Evolutionary conservation across 1,139 yeast genomes (phyloP).

Genomic region (Wickerhamiella pararugosa): DNA sequence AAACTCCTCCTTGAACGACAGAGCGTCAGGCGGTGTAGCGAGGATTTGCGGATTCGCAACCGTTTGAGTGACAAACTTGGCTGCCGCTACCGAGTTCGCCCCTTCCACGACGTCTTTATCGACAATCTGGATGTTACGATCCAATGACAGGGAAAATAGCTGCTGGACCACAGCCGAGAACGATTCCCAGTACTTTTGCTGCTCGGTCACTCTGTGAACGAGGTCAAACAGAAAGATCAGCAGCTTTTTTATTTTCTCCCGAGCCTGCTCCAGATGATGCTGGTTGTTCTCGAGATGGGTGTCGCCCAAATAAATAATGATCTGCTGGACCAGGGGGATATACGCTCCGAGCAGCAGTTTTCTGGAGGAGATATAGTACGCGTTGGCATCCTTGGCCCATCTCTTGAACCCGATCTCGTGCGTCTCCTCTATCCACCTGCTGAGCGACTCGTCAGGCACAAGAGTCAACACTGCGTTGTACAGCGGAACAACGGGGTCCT

Average conservation of each 20-base stretch:
- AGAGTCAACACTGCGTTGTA: conserved; percentile 1
- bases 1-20: neutral
- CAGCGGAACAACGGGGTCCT: neutral
- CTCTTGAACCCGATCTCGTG: conserved; percentile 16
- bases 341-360: conserved; percentile 1
- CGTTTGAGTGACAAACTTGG: neutral
- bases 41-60: conserved; percentile 1
- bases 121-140: conserved; percentile 2
- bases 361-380: conserved; percentile 6
- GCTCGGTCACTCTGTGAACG: neutral
- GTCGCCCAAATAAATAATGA: conserved; percentile 6
- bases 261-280: neutral
- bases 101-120: neutral
- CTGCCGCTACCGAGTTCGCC: conserved; percentile 2
- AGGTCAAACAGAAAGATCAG: neutral
- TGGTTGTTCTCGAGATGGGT: neutral
- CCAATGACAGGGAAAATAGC: conserved; percentile 4
- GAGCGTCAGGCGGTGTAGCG: neutral
- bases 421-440: conserved; percentile 13
- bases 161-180: conserved; percentile 1
- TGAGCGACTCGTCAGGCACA: neutral
- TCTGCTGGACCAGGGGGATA: conserved; percentile 3
- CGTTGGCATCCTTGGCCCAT: conserved; percentile 13
- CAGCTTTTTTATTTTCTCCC: neutral
- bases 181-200: neutral